Percentiles rank a stretch among this genome's conserved stretches.
Evolutionary conservation across 1,284 basidiomycete genomes (phyloP).

Genomic region (Acaromyces ingoldii): DNA sequence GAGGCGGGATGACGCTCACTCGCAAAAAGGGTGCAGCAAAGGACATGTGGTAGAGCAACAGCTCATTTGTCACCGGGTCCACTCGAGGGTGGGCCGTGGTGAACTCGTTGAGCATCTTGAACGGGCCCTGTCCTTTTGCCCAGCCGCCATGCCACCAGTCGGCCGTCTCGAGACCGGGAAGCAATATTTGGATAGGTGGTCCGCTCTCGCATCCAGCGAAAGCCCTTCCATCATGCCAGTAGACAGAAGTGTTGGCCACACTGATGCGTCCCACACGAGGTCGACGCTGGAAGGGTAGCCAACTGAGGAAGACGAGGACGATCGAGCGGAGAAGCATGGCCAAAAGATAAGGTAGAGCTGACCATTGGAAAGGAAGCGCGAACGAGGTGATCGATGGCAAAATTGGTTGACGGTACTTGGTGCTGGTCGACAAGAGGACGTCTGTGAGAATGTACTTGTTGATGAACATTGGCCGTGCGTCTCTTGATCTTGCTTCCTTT

Average conservation of each 20-base stretch:
- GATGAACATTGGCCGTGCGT: slow-evolving; percentile 49
- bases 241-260: slow-evolving; percentile 56
- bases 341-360: background rate
- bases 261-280: slow-evolving; percentile 30
- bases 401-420: slow-evolving; percentile 44
- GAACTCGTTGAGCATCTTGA: slow-evolving; percentile 54
- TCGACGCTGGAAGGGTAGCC: slow-evolving; percentile 19
- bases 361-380: slow-evolving; percentile 51
- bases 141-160: slow-evolving; percentile 51
- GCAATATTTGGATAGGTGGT: slow-evolving; percentile 53
- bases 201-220: slow-evolving; percentile 57
- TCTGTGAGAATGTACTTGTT: slow-evolving; percentile 53
- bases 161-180: slow-evolving; percentile 55
- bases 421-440: slow-evolving; percentile 42
- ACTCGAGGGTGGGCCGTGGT: slow-evolving; percentile 56
- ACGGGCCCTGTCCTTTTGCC: slow-evolving; percentile 13
- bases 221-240: slow-evolving; percentile 54
- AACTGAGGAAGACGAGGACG: slow-evolving; percentile 50
- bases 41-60: slow-evolving; percentile 55
- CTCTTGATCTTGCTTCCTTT: too few species aligned
- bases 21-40: slow-evolving; percentile 54
- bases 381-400: slow-evolving; percentile 56
- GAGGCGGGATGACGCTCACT: slow-evolving; percentile 54
- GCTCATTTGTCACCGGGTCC: slow-evolving; percentile 55
- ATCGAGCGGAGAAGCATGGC: slow-evolving; percentile 51